Evolutionary conservation across 2,329 filamentous ascomycete species (phyloP), one percentile per base, ranked within the genome.

Genomic region (Botrytis fragariae): DNA sequence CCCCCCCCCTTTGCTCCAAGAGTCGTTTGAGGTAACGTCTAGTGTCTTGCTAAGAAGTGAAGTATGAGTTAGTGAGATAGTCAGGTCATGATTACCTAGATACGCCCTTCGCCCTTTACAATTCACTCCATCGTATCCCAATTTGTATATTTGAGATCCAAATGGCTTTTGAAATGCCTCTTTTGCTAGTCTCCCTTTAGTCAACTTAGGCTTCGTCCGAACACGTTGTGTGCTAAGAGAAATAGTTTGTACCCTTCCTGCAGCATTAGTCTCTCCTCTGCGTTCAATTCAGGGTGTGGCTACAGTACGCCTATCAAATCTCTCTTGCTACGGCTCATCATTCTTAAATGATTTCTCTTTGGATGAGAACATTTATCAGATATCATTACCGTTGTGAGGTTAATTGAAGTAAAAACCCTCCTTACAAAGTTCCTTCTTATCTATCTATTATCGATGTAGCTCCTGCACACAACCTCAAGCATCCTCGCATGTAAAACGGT

Each of bases 391-490:
- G n/a, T 45, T 45, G 0, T 64, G 39, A n/a, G 29, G 29, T 48
- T 25, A 45, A 25, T 32, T 32, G 42, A 45, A 48, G 42, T 9
- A 12, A 48, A 45, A 51, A 29, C 37, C n/a, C n/a, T 29, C 32
- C 22, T 37, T n/a, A 44, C 18, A 45, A 67, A 54, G 45, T 29
- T n/a, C n/a, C 44, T n/a, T n/a, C 57, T 14, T 8, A 22, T 68
- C 45, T 42, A n/a, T 9, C 32, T 42, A n/a, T 9, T 32, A 42
- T 18, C 25, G 29, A 16, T 62, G 35, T 62, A 62, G 65, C 48
- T 57, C 51, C 48, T 18, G 37, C n/a, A 68, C 51, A 57, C 39
- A 69, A 44, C 37, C 39, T 70, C 65, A 68, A 68, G 65, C 65
- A 68, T 68, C 65, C 68, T 60, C 57, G 37, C 54, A 61, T 61